A percentile compares a stretch with the other conserved stretches of the same genome.
These are phyloP conservation scores for Orbilia blumenaviensis DNA, from an alignment of 2,329 filamentous ascomycete species.

Conservation along the genomic window DNA sequence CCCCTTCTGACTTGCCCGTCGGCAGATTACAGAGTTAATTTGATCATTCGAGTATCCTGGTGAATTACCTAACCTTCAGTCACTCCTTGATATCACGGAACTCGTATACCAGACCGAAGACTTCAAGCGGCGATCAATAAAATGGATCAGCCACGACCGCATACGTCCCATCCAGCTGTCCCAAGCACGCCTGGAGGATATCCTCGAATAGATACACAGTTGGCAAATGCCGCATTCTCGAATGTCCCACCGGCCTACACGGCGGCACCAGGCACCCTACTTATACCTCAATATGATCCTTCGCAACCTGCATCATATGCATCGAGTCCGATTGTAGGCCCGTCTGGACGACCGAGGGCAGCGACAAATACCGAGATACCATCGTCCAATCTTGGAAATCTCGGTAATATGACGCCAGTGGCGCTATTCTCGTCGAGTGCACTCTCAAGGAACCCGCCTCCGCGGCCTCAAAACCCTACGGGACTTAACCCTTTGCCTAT, in stretches of 20 bases:
- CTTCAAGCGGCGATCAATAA: background rate
- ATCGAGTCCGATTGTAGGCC: conserved; percentile 49
- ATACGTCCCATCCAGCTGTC: conserved; percentile 47
- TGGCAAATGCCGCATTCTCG: conserved; percentile 42
- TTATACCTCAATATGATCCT: conserved; percentile 51
- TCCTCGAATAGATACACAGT: conserved; percentile 51
- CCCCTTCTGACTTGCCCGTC: conserved; percentile 40
- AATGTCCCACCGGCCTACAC: conserved; percentile 44
- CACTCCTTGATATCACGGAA: background rate
- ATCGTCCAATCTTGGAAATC: conserved; percentile 44
- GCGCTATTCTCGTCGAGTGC: conserved; percentile 50
- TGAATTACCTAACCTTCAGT: background rate
- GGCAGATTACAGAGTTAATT: conserved; percentile 41
- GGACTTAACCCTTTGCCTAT: conserved; percentile 37
- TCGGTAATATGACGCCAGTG: conserved; percentile 52
- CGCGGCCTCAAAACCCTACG: conserved; percentile 34
- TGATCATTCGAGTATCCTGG: background rate
- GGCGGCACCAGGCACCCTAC: conserved; percentile 29
- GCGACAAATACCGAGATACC: conserved; percentile 52
- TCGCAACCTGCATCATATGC: conserved; percentile 51
- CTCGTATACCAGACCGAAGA: background rate
- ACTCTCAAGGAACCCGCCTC: conserved; percentile 39
- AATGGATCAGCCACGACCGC: conserved; percentile 52
- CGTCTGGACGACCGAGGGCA: conserved; percentile 42
- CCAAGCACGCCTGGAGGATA: conserved; percentile 45